Percentiles rank a stretch among this genome's conserved stretches.
Evolutionary conservation across 73 alveolate species (phyloP).

Genomic region (Diophrys sp.): DNA sequence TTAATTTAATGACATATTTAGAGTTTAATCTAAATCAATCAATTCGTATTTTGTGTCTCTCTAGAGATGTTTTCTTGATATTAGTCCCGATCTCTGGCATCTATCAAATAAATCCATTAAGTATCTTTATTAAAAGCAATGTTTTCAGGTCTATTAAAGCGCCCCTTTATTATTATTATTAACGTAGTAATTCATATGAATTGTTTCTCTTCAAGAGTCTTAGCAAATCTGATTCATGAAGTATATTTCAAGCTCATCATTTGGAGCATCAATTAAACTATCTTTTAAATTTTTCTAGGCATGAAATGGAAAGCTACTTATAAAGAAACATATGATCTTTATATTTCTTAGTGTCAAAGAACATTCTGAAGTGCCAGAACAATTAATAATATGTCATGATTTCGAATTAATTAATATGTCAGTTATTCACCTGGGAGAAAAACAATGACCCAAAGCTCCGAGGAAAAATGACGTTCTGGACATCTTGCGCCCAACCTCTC

Average conservation of each 20-base stretch:
- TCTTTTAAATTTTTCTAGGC: conserved; percentile 48
- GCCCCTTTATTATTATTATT: conserved; percentile 29
- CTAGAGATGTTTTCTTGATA: conserved; percentile 18
- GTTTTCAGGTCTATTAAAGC: conserved; percentile 15
- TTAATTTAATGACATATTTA: no score
- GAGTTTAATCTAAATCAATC: no score
- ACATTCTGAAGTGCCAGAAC: conserved; percentile 36
- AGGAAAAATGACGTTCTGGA: no score
- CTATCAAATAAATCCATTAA: conserved; percentile 30
- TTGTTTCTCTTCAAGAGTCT: conserved; percentile 7
- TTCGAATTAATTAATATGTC: no score
- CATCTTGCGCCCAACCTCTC: no score
- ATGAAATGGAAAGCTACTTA: conserved; percentile 50
- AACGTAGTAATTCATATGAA: conserved; percentile 54
- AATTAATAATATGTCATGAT: conserved; percentile 46
- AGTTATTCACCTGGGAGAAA: no score
- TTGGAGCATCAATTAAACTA: conserved; percentile 47
- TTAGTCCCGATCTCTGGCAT: conserved; percentile 36
- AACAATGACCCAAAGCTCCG: no score
- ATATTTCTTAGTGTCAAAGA: conserved; percentile 31
- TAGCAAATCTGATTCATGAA: conserved; percentile 39
- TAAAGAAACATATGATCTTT: conserved; percentile 46
- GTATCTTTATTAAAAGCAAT: conserved; percentile 32
- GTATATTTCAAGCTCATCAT: conserved; percentile 57
- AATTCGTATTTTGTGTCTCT: conserved; percentile 36